Percentiles rank a stretch among this genome's conserved stretches.
These are phyloP conservation scores for Phytopythium vexans DNA, from an alignment of 352 stramenopile genomes.

Conservation along the genomic window DNA sequence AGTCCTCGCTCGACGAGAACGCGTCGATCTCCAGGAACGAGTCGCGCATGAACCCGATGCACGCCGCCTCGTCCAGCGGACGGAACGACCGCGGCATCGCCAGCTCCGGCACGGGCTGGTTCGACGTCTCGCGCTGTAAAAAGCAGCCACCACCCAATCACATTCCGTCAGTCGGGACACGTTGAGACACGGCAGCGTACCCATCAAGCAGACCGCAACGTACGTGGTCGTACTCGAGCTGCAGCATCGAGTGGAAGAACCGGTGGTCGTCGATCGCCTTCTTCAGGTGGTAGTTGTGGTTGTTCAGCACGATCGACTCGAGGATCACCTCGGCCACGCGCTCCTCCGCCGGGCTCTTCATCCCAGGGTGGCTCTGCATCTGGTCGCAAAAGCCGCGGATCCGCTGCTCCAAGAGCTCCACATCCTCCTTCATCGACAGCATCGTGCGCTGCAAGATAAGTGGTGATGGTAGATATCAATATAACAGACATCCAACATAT, in stretches of 20 bases:
- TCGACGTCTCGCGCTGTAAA: slow-evolving; percentile 30
- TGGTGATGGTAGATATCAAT: neutral
- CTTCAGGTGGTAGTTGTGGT: slow-evolving; percentile 51
- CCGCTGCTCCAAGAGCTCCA: slow-evolving; percentile 28
- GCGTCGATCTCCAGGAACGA: slow-evolving; percentile 47
- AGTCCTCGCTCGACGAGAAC: slow-evolving; percentile 46
- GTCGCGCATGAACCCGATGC: slow-evolving; percentile 43
- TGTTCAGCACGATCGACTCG: slow-evolving; percentile 37
- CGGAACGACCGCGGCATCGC: slow-evolving; percentile 28
- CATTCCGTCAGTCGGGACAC: too few species aligned
- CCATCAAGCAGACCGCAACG: slow-evolving; percentile 7
- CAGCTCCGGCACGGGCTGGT: slow-evolving; percentile 25
- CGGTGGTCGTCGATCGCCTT: slow-evolving; percentile 45
- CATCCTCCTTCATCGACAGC: slow-evolving; percentile 48
- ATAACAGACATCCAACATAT: slow-evolving; percentile 1
- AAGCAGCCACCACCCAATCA: neutral
- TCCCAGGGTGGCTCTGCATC: slow-evolving; percentile 7
- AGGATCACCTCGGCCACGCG: slow-evolving; percentile 33
- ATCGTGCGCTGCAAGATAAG: slow-evolving; percentile 30
- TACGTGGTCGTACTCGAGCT: slow-evolving; percentile 62
- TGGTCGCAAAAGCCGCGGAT: slow-evolving; percentile 31
- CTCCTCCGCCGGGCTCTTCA: slow-evolving; percentile 13
- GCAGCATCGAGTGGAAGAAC: slow-evolving; percentile 62
- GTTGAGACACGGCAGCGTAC: too few species aligned
- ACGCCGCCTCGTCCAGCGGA: slow-evolving; percentile 33